A percentile compares a stretch with the other conserved stretches of the same genome.
Evolutionary conservation across 2,329 filamentous ascomycete genomes (phyloP).

Genomic region (Chaetomium sp.): DNA sequence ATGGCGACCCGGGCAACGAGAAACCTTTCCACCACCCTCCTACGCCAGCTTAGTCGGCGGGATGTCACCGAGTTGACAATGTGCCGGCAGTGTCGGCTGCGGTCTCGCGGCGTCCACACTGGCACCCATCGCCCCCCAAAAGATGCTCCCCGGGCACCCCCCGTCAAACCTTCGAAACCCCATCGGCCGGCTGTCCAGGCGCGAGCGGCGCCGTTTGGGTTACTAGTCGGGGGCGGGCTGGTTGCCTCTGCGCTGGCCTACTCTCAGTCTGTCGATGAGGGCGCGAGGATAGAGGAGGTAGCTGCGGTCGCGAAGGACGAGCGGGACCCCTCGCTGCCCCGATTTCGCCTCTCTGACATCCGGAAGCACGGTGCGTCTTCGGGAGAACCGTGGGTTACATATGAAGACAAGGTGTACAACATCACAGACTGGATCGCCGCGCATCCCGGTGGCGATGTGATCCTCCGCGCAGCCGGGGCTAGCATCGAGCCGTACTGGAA

Average conservation of each 20-base stretch:
- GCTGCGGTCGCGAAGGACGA: constrained; percentile 17
- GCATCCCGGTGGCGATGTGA: constrained; percentile 63
- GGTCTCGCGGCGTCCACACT: constrained; percentile 7
- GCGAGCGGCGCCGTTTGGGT: constrained; percentile 22
- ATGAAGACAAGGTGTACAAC: constrained; percentile 59
- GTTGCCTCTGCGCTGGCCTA: constrained; percentile 19
- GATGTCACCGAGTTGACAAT: not conserved
- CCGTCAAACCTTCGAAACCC: not conserved
- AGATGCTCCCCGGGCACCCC: not conserved
- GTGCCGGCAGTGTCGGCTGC: not conserved
- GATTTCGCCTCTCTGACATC: constrained; percentile 45
- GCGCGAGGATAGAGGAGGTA: not conserved
- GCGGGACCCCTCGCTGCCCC: constrained; percentile 39
- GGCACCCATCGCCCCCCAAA: constrained; percentile 1
- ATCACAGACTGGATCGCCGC: constrained; percentile 62
- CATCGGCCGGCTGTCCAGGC: constrained; percentile 10
- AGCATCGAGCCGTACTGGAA: constrained; percentile 64
- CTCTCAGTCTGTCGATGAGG: constrained; percentile 10
- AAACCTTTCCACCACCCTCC: constrained; percentile 5
- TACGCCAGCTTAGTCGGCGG: constrained; percentile 7
- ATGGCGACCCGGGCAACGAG: constrained; percentile 11
- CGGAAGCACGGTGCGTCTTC: constrained; percentile 47
- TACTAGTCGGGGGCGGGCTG: constrained; percentile 24
- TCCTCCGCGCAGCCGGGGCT: constrained; percentile 57
- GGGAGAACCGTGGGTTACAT: constrained; percentile 56